Percentiles rank a stretch among this genome's conserved stretches.
Conservation (phyloP, 2,329 filamentous ascomycete genomes). For the Didymosphaeria variabile region DNA sequence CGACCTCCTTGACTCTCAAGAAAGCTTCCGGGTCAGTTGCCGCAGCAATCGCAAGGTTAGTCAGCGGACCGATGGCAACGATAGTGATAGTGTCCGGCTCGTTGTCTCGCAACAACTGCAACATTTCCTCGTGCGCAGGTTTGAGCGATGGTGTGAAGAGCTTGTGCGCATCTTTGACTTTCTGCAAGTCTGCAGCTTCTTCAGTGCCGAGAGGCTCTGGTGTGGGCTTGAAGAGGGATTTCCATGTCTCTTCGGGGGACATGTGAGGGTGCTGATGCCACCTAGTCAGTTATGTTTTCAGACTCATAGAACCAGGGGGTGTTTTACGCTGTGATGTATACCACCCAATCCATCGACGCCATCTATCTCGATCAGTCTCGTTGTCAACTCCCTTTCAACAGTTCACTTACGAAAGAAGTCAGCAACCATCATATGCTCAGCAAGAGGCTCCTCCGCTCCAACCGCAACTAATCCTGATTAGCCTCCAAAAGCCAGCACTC, state of each 20-base stretch:
- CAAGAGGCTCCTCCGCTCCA: slow-evolving; percentile 84
- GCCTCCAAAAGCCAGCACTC: slow-evolving; percentile 1
- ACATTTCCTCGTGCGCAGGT: slow-evolving; percentile 84
- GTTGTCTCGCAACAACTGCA: slow-evolving; percentile 84
- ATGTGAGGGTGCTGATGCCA: slow-evolving; percentile 56
- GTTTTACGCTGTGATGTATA: slow-evolving; percentile 55
- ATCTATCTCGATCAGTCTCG: slow-evolving; percentile 44
- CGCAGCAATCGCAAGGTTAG: slow-evolving; percentile 91
- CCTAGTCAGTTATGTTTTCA: slow-evolving; percentile 9
- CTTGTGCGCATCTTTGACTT: slow-evolving; percentile 52
- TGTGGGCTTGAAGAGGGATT: slow-evolving; percentile 52
- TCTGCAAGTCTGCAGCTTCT: slow-evolving; percentile 47
- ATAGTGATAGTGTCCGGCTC: slow-evolving; percentile 88
- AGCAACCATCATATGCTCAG: slow-evolving; percentile 76
- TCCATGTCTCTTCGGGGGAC: slow-evolving; percentile 58
- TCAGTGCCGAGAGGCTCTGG: slow-evolving; percentile 42
- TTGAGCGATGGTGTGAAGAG: slow-evolving; percentile 78
- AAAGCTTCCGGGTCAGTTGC: slow-evolving; percentile 90
- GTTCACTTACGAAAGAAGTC: slow-evolving; percentile 80
- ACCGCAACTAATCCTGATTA: slow-evolving; percentile 68
- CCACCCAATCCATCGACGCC: slow-evolving; percentile 60
- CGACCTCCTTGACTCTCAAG: slow-evolving; percentile 85
- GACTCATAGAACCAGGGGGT: not conserved
- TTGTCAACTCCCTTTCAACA: not conserved
- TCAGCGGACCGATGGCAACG: slow-evolving; percentile 87